A percentile compares a stretch with the other conserved stretches of the same genome.
phyloP scores from a whole-genome alignment of 2,329 filamentous ascomycete species.

The Talaromyces sp. region DNA sequence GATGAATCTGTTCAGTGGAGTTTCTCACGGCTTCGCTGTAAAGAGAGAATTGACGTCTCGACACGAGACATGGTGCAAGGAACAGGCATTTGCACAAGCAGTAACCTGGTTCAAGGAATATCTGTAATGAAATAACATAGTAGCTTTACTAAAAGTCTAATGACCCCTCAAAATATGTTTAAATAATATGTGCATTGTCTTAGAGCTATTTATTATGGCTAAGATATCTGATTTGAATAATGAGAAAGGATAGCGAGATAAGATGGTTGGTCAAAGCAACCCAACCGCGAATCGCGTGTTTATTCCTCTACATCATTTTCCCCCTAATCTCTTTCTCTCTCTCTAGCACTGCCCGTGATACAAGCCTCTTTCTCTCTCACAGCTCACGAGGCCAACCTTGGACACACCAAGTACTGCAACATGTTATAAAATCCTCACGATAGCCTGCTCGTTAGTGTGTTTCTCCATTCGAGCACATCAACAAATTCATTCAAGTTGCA shows the following conservation, averaged over 20 bases:
- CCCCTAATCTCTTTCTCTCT: not conserved
- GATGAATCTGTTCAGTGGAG: constrained; percentile 70
- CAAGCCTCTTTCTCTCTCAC: not conserved
- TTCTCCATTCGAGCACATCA: not conserved
- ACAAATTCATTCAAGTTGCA: not conserved
- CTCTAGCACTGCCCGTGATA: too few relatives aligned
- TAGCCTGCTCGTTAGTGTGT: too few relatives aligned
- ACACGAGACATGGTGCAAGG: constrained; percentile 66
- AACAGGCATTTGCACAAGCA: constrained; percentile 76
- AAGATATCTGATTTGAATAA: not conserved
- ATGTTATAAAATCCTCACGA: not conserved
- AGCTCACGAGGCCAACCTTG: not conserved
- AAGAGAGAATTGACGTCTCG: constrained; percentile 61
- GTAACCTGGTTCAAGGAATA: constrained; percentile 71
- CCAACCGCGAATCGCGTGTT: not conserved
- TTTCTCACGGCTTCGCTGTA: constrained; percentile 72
- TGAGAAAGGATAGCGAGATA: not conserved
- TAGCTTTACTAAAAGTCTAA: not conserved
- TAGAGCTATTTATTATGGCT: not conserved
- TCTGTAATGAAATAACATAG: constrained; percentile 31
- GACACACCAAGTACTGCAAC: too few relatives aligned
- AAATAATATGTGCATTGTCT: not conserved
- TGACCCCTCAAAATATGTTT: not conserved
- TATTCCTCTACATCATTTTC: not conserved
- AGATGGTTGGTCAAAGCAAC: not conserved